These are phyloP conservation scores for Phanerochaete sordida DNA, from an alignment of 768 basidiomycete genomes.

Conservation along the genomic window DNA sequence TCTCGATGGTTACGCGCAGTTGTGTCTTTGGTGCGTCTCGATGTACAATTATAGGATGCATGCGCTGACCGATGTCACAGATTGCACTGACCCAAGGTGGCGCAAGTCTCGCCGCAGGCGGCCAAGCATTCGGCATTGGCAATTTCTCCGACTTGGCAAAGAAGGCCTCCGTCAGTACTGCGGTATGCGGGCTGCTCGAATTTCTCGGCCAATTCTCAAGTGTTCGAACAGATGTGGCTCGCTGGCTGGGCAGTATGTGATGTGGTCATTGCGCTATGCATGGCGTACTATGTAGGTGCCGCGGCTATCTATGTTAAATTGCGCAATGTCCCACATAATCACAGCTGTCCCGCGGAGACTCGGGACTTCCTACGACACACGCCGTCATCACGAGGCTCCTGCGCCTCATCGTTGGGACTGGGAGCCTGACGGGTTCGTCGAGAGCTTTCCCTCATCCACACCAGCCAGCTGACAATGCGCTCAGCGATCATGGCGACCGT, in stretches of 20 bases:
- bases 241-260: constrained; percentile 18
- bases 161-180: neutral
- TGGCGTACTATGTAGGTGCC: constrained; percentile 24
- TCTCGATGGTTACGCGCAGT: neutral
- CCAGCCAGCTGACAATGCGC: too few species aligned
- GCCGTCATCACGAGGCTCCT: neutral
- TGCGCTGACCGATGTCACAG: neutral
- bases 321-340: neutral
- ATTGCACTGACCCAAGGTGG: neutral
- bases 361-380: neutral
- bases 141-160: neutral
- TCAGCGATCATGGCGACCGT: neutral
- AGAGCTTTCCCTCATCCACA: neutral
- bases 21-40: neutral
- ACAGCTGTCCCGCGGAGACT: neutral
- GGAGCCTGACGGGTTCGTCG: neutral
- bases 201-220: neutral
- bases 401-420: constrained; percentile 5
- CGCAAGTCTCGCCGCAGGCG: neutral
- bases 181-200: neutral
- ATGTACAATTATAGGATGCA: neutral
- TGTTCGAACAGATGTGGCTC: constrained; percentile 27
- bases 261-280: constrained; percentile 23
- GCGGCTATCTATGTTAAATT: neutral
- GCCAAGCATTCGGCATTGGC: neutral